Evolutionary conservation across 371 early-diverging fungal species (phyloP).

Genomic region (Dichotomocladium elegans): DNA sequence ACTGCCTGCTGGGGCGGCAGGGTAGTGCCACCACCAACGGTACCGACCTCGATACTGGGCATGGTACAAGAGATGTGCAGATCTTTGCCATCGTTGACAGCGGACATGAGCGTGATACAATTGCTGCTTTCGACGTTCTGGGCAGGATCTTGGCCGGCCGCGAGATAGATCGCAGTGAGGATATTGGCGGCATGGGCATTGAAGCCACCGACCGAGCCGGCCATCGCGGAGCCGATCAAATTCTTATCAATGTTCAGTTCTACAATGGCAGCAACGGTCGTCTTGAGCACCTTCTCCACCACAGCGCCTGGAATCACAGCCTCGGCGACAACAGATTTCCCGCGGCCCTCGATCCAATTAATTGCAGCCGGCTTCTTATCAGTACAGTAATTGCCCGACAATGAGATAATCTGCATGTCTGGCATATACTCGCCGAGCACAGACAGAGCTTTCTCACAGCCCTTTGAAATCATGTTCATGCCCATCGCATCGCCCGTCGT

Average conservation of each 20-base stretch:
- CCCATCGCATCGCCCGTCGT: slow-evolving; percentile 98
- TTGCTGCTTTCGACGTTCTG: slow-evolving; percentile 93
- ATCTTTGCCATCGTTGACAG: slow-evolving; percentile 73
- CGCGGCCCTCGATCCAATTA: slow-evolving; percentile 97
- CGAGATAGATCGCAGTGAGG: slow-evolving; percentile 88
- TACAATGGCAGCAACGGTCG: slow-evolving; percentile 74
- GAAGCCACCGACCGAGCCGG: slow-evolving; percentile 91
- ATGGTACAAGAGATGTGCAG: slow-evolving; percentile 87
- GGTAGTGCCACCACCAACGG: slow-evolving; percentile 93
- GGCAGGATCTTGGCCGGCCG: slow-evolving; percentile 96
- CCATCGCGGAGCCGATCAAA: slow-evolving; percentile 94
- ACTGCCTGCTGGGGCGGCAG: slow-evolving; percentile 84
- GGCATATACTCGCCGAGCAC: slow-evolving; percentile 63
- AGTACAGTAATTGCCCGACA: slow-evolving; percentile 94
- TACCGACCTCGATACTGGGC: slow-evolving; percentile 96
- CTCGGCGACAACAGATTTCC: slow-evolving; percentile 90
- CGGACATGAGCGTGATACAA: slow-evolving; percentile 94
- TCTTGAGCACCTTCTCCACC: slow-evolving; percentile 84
- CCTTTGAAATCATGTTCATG: slow-evolving; percentile 99
- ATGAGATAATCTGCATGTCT: slow-evolving; percentile 74
- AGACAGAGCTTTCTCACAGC: slow-evolving; percentile 75
- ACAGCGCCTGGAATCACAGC: slow-evolving; percentile 77
- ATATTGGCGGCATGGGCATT: slow-evolving; percentile 97
- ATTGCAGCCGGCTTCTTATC: slow-evolving; percentile 97
- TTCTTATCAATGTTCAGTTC: slow-evolving; percentile 86